A percentile compares a stretch with the other conserved stretches of the same genome.
phyloP scores from a whole-genome alignment of 1,139 yeast species.

The Candida glucosophila region DNA sequence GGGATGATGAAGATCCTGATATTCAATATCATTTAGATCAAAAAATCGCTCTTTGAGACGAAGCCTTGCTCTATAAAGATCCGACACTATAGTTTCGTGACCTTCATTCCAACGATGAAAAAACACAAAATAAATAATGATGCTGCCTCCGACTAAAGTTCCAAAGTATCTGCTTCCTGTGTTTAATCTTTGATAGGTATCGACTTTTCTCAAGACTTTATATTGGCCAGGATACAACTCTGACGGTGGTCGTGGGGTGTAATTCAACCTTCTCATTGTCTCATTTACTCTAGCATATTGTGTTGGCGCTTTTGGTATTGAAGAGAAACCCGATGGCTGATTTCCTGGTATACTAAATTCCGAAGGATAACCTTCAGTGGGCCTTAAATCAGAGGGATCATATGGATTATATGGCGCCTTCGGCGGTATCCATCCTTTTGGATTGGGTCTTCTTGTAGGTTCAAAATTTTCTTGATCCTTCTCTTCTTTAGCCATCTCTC shows the following conservation, averaged over 20 bases:
- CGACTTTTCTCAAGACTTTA: conserved; percentile 58
- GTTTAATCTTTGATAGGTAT: conserved; percentile 47
- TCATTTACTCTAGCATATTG: conserved; percentile 65
- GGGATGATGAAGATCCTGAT: conserved; percentile 51
- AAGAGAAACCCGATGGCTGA: conserved; percentile 46
- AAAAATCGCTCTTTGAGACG: conserved; percentile 42
- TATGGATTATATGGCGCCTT: conserved; percentile 81
- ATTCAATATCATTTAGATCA: conserved; percentile 52
- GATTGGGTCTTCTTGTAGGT: conserved; percentile 56
- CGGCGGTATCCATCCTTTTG: conserved; percentile 78
- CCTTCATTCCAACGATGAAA: conserved; percentile 84
- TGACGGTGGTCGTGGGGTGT: conserved; percentile 72
- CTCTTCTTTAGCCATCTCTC: conserved; percentile 1
- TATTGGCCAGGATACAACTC: conserved; percentile 73
- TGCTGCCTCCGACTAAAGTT: conserved; percentile 34
- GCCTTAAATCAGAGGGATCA: conserved; percentile 69
- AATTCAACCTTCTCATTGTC: conserved; percentile 64
- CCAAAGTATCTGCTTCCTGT: conserved; percentile 49
- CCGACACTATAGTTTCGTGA: conserved; percentile 64
- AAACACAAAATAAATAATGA: conserved; percentile 53
- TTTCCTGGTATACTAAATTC: conserved; percentile 57
- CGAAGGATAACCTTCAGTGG: conserved; percentile 80
- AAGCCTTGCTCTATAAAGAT: conserved; percentile 56
- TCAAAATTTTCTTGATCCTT: conserved; percentile 5
- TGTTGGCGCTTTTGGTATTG: conserved; percentile 59